phyloP scores from a whole-genome alignment of 208 protist genomes.

The Wallacemonas sp. region DNA sequence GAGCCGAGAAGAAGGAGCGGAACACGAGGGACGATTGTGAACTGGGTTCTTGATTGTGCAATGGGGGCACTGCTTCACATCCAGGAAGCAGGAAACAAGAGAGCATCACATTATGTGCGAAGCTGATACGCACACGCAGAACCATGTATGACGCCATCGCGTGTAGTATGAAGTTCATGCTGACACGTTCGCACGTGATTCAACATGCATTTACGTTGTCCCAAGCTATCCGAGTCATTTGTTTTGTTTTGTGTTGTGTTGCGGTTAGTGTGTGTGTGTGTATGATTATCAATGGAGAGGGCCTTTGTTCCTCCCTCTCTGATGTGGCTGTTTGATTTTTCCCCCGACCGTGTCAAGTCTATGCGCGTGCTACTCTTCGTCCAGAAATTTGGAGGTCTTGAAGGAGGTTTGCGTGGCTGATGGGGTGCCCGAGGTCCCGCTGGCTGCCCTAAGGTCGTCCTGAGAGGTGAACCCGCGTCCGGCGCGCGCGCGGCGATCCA shows the following conservation, averaged over 20 bases:
- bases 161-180: no score
- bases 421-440: conserved; percentile 13
- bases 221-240: no score
- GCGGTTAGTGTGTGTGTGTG: conserved; percentile 3
- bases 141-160: no score
- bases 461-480: conserved; percentile 58
- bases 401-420: conserved; percentile 18
- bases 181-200: no score
- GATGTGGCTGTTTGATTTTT: no score
- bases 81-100: no score
- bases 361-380: conserved; percentile 51
- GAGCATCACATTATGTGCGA: no score
- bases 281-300: not conserved
- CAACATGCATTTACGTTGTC: no score
- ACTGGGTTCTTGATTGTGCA: no score
- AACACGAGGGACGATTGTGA: not conserved
- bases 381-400: conserved; percentile 65
- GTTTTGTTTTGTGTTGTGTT: conserved; percentile 4
- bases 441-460: conserved; percentile 7
- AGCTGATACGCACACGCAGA: no score
- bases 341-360: conserved; percentile 4
- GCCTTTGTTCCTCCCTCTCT: no score
- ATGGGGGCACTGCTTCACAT: no score
- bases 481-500: conserved; percentile 63
- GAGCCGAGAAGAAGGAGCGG: not conserved